These are phyloP conservation scores for Myxozyma monticola DNA, from an alignment of 805 yeast genomes.

Conservation along the genomic window DNA sequence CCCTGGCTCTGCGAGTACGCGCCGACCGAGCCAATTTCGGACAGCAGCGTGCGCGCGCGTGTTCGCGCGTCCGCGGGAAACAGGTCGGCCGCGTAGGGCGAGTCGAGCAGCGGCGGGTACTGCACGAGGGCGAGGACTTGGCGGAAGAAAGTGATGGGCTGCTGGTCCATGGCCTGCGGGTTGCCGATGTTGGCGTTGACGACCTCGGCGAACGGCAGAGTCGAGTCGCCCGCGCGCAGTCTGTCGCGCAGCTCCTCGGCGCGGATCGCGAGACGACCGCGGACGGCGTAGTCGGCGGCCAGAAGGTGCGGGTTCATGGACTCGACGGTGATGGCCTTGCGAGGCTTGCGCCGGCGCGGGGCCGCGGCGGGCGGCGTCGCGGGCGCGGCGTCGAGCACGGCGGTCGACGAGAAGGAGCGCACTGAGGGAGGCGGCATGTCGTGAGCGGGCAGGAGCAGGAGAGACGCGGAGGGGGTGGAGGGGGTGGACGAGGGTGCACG, in stretches of 20 bases:
- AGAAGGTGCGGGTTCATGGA: conserved; percentile 75
- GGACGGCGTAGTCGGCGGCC: conserved; percentile 91
- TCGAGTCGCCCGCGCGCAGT: conserved; percentile 54
- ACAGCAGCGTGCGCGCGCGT: conserved; percentile 64
- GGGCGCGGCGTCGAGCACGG: neutral
- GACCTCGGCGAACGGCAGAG: conserved; percentile 73
- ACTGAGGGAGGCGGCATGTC: conserved; percentile 13
- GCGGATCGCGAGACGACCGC: conserved; percentile 90
- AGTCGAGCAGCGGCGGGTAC: conserved; percentile 66
- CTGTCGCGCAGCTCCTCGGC: conserved; percentile 78
- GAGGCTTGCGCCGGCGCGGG: conserved; percentile 5
- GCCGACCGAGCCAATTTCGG: conserved; percentile 78
- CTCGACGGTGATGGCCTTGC: conserved; percentile 40
- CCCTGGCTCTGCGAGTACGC: conserved; percentile 97
- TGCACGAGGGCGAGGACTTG: conserved; percentile 85
- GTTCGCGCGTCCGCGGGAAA: conserved; percentile 66
- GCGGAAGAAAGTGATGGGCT: conserved; percentile 92
- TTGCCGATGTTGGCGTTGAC: conserved; percentile 95
- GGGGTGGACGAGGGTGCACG: neutral
- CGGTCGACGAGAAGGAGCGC: conserved; percentile 6
- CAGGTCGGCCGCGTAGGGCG: conserved; percentile 34
- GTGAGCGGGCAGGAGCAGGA: neutral
- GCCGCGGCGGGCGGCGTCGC: conserved; percentile 6
- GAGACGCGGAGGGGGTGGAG: neutral
- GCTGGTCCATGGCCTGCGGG: conserved; percentile 95